These are phyloP conservation scores for Sedum album DNA, from an alignment of 164 flowering plant genomes.

Conservation along the genomic window DNA sequence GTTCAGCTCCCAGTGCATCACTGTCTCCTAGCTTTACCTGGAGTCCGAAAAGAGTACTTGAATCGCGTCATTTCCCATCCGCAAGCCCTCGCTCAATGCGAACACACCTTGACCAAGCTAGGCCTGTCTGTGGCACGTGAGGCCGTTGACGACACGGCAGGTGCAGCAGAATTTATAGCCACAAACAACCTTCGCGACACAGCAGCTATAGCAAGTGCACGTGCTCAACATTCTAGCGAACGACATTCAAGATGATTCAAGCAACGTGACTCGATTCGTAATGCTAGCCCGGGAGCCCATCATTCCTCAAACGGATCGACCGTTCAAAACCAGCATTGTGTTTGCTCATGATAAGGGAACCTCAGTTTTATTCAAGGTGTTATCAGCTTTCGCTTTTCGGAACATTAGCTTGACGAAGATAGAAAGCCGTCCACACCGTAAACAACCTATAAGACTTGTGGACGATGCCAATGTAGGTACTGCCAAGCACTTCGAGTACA, in stretches of 20 bases:
- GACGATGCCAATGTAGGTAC: too few species aligned
- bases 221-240: constrained; percentile 47
- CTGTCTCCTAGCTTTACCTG: constrained; percentile 63
- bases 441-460: constrained; percentile 48
- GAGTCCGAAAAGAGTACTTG: constrained; percentile 42
- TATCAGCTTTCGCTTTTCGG: too few species aligned
- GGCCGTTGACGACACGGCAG: constrained; percentile 70
- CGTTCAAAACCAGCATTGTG: too few species aligned
- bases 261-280: constrained; percentile 63
- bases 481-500: too few species aligned
- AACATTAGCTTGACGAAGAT: constrained; percentile 62
- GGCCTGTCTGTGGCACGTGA: constrained; percentile 46
- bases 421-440: constrained; percentile 58
- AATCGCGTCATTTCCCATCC: constrained; percentile 49
- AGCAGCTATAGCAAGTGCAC: constrained; percentile 55
- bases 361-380: too few species aligned
- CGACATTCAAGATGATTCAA: too few species aligned
- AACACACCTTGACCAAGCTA: constrained; percentile 45
- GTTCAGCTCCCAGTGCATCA: constrained; percentile 65
- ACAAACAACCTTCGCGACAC: constrained; percentile 49
- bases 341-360: too few species aligned
- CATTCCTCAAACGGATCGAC: constrained; percentile 56
- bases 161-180: constrained; percentile 60
- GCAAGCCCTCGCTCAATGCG: constrained; percentile 69
- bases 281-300: constrained; percentile 70